A percentile compares a stretch with the other conserved stretches of the same genome.
phyloP scores from a whole-genome alignment of 2,329 filamentous ascomycete genomes.

The Aureobasidium sp. region DNA sequence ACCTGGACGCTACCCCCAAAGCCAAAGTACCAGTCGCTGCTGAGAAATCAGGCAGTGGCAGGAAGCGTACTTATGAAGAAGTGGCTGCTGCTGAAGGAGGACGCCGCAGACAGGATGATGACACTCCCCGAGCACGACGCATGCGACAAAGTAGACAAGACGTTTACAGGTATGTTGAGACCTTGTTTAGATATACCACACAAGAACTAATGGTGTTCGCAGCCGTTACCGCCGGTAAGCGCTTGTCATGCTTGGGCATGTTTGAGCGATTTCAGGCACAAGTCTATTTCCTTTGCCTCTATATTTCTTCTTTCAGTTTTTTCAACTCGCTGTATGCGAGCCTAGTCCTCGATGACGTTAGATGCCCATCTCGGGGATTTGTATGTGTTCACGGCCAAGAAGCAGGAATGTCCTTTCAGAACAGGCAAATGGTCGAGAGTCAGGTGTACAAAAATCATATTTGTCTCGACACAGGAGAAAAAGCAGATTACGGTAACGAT shows the following conservation, averaged over 20 bases:
- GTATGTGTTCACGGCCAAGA: neutral
- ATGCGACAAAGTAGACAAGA: conserved; percentile 12
- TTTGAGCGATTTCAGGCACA: neutral
- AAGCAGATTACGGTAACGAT: neutral
- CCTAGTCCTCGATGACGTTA: no score
- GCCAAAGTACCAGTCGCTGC: conserved; percentile 8
- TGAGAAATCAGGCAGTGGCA: conserved; percentile 12
- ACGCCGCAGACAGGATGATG: conserved; percentile 14
- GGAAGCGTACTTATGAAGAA: conserved; percentile 18
- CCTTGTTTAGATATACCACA: no score
- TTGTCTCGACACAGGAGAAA: neutral
- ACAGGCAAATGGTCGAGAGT: neutral
- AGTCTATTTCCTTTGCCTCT: neutral
- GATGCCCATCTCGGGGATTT: neutral
- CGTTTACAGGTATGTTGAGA: conserved; percentile 15
- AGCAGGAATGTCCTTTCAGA: neutral
- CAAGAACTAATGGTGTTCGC: neutral
- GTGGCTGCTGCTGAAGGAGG: conserved; percentile 11
- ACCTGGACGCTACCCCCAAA: conserved; percentile 14
- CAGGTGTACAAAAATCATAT: neutral
- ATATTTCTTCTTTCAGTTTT: neutral
- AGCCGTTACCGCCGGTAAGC: conserved; percentile 14
- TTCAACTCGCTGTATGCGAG: neutral
- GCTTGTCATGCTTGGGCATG: neutral
- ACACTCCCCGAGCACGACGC: conserved; percentile 9